Conservation (phyloP, 2,329 filamentous ascomycete genomes). For the Thelonectria discophora region DNA sequence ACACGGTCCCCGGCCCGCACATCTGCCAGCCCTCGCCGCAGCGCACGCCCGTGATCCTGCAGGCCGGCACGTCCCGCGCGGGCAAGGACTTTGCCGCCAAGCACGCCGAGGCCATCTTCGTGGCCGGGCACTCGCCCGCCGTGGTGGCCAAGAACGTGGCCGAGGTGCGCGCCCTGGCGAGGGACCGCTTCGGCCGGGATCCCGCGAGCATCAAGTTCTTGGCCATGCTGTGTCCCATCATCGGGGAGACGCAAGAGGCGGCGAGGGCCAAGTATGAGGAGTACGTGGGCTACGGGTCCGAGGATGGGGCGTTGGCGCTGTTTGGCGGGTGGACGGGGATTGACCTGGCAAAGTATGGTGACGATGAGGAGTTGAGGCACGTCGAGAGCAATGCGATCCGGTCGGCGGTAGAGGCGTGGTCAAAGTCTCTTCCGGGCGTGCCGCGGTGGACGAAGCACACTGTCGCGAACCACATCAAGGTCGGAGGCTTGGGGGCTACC, state of each 20-base stretch:
- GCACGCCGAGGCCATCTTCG: slow-evolving; percentile 72
- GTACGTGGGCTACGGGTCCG: slow-evolving; percentile 63
- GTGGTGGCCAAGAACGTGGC: slow-evolving; percentile 64
- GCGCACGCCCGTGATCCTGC: slow-evolving; percentile 70
- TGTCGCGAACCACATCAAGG: slow-evolving; percentile 46
- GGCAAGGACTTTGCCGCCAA: slow-evolving; percentile 68
- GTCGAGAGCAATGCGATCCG: slow-evolving; percentile 70
- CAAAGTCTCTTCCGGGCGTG: slow-evolving; percentile 46
- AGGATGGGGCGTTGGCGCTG: slow-evolving; percentile 69
- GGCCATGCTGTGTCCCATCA: slow-evolving; percentile 65
- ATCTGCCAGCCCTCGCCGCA: slow-evolving; percentile 70
- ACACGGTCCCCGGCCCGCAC: slow-evolving; percentile 66
- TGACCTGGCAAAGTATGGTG: slow-evolving; percentile 66
- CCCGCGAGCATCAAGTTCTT: slow-evolving; percentile 67
- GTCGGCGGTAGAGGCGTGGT: slow-evolving; percentile 60
- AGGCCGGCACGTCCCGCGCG: slow-evolving; percentile 69
- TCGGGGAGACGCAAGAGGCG: slow-evolving; percentile 68
- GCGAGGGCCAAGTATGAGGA: slow-evolving; percentile 61
- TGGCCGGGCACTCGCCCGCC: slow-evolving; percentile 65
- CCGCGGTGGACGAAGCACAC: slow-evolving; percentile 38
- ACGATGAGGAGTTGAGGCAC: slow-evolving; percentile 69
- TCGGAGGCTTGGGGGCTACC: slow-evolving; percentile 45
- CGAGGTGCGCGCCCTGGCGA: slow-evolving; percentile 63
- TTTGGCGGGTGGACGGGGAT: slow-evolving; percentile 76
- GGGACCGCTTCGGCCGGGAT: slow-evolving; percentile 59